Base-by-base conservation (phyloP, 495 filamentous ascomycete species). In the Aspergillus saccharolyticus region DNA sequence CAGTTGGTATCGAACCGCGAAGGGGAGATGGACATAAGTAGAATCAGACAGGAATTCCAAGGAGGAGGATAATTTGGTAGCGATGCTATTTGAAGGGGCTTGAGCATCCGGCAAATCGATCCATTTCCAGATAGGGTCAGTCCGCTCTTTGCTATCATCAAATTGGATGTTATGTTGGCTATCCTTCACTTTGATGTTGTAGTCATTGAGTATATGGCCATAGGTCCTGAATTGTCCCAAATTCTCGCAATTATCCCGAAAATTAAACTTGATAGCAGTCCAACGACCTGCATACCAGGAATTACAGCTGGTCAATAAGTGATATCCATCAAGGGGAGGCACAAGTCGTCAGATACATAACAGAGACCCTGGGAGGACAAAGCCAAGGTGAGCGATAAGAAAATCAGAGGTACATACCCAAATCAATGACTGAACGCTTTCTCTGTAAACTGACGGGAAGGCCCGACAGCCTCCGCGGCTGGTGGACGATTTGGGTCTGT, bases 1-100 rank as follows among this genome's bases (percentile, higher is more conserved):
- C 0, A 98, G 80, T 69, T 96, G 93, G 64, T 97, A 97, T 9
- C 89, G 83, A 2, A 93, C 83, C 1, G 83, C 67, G 48, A 91
- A 97, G 0, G 84, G 74, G 4, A 98, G 76, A 20, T 73, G 57
- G 1, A 77, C 53, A 54, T 70, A 71, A 0, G 70, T 64, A 4
- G 76, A 60, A 24, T 80, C 59, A 1, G 64, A 63, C 46, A 68
- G 58, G 14, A 63, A 57, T 50, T 69, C 58, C 63, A 78, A 52
- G 58, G 74, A 57, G 53, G 73, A 67, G 47, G 47, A 58, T 20
- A 42, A 21, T 17, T 53, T 52, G 7, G 12, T 42, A 6, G 44
- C 20, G 28, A 60, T 55, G 33, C 33, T 39, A n/a, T 30, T 30
- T 9, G 20, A 17, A 24, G 22, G 6, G 12, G 22, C 22, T 12